Evolutionary conservation across 164 flowering plant genomes (phyloP), one percentile per base, ranked within the genome.

Genomic region (Vitis vinifera): DNA sequence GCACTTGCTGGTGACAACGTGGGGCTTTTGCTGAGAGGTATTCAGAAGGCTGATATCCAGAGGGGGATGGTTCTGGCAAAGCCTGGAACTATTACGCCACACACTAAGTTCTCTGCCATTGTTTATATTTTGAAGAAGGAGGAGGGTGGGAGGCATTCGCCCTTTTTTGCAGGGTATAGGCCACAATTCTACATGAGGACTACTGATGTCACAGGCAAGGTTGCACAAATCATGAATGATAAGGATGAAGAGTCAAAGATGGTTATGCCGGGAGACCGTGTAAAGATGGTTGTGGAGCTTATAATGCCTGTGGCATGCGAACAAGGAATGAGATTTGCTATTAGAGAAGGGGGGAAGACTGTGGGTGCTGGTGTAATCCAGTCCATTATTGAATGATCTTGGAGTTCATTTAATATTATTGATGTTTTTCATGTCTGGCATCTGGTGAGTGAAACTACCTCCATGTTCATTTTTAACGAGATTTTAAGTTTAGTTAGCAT

Each of bases 211-310:
- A 88, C 90, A 0, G 90, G 90, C 9, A 83, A 66, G 65, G 88
- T 88, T 65, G 12, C 79, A 4, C 5, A 67, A 14, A 84, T 85
- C 66, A 85, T 80, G 87, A 85, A 85, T 57, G 92, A 88, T 49
- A 85, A 86, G 77, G 90, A 84, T 67, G 92, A 88, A 73, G 92
- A 88, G 83, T 85, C 89, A 1, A 88, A 88, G 83, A 88, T 88
- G 92, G 92, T 88, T 37, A 88, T 88, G 92, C 92, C 92, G 0
- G 92, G 92, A 30, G 92, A 88, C 60, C 81, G 87, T 66, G 92
- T 88, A 29, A 86, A 85, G 81, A 86, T 86, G 86, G 82, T 79
- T 50, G 89, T 88, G 1, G 90, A 88, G 75, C 83, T 88, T 12
- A 88, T 86, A 17, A 59, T 80, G 71, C 89, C 92, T 6, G 82